A percentile compares a stretch with the other conserved stretches of the same genome.
Evolutionary conservation across 73 alveolate species (phyloP).

Genomic region (Blepharisma stoltei): DNA sequence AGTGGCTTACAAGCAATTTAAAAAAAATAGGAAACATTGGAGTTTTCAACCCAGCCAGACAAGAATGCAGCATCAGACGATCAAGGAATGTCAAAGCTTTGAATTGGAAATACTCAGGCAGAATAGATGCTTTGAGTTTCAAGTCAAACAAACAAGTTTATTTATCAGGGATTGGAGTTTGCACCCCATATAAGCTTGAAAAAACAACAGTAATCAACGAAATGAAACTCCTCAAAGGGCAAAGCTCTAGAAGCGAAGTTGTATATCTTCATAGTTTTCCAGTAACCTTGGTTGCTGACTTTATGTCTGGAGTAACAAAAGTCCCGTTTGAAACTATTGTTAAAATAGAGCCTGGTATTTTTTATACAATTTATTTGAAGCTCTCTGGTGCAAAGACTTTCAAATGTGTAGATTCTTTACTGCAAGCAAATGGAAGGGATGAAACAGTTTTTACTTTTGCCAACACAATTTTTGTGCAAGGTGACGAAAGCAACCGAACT

Average conservation of each 20-base stretch:
- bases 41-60: background rate
- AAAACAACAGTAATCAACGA: background rate
- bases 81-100: background rate
- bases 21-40: background rate
- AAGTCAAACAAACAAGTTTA: background rate
- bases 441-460: background rate
- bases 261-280: background rate
- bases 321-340: background rate
- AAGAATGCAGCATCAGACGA: background rate
- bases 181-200: constrained; percentile 1
- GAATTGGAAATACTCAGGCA: constrained; percentile 4
- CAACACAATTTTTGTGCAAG: background rate
- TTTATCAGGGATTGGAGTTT: background rate
- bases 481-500: background rate
- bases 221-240: background rate
- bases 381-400: constrained; percentile 5
- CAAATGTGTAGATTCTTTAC: background rate
- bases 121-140: background rate
- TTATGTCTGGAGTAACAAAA: background rate
- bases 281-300: background rate
- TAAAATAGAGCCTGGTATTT: background rate
- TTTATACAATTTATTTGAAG: constrained; percentile 1
- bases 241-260: background rate
- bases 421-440: background rate
- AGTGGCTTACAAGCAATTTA: background rate